These are phyloP conservation scores for Penicillium vulpinum DNA, from an alignment of 2,329 filamentous ascomycete genomes.

Conservation along the genomic window DNA sequence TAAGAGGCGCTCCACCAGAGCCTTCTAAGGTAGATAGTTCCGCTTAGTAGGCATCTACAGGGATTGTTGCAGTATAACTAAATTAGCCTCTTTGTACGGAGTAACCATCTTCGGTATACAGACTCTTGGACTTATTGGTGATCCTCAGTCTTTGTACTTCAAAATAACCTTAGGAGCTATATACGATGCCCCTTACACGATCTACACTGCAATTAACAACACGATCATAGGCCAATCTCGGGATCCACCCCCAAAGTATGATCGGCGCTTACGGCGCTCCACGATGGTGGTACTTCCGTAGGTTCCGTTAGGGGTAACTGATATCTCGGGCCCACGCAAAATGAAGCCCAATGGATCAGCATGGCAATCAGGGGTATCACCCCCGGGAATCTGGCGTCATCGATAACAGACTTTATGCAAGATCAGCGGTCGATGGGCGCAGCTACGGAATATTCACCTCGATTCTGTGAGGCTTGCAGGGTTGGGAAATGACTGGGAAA, in stretches of 20 bases:
- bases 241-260: conserved; percentile 14
- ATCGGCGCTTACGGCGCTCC: conserved; percentile 17
- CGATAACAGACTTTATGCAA: background rate
- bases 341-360: conserved; percentile 17
- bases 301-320: background rate
- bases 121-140: conserved; percentile 1
- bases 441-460: background rate
- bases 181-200: background rate
- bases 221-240: background rate
- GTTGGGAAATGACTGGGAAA: background rate
- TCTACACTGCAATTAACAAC: background rate
- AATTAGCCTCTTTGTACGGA: background rate
- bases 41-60: too few species aligned
- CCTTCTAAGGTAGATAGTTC: conserved; percentile 2
- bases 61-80: background rate
- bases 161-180: background rate
- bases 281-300: background rate
- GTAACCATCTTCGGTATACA: background rate
- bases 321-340: conserved; percentile 9
- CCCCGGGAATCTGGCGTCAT: conserved; percentile 8
- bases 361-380: conserved; percentile 8
- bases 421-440: background rate
- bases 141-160: background rate
- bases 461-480: background rate
- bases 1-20: conserved; percentile 22